phyloP scores from a whole-genome alignment of 768 basidiomycete species.

The Mycena alexandri region DNA sequence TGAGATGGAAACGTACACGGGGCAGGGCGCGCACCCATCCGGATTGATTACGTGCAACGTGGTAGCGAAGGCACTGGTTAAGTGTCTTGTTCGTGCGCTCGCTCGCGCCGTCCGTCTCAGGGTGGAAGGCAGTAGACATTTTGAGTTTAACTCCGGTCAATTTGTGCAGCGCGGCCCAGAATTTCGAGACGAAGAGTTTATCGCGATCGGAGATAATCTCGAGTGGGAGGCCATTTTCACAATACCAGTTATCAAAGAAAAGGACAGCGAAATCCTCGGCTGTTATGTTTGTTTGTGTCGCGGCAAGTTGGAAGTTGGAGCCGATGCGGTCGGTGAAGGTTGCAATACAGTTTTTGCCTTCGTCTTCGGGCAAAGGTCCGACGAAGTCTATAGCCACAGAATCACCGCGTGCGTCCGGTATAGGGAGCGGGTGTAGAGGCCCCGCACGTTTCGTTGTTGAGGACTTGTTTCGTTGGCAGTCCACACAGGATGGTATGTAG shows the following conservation, averaged over 20 bases:
- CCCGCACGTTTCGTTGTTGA: conserved; percentile 43
- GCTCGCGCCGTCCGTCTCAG: neutral
- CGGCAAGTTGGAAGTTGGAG: conserved; percentile 33
- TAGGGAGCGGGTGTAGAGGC: conserved; percentile 43
- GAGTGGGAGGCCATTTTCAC: conserved; percentile 50
- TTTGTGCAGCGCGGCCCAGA: neutral
- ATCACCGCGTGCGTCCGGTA: conserved; percentile 49
- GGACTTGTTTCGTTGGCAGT: conserved; percentile 54
- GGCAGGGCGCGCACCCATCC: too few relatives aligned
- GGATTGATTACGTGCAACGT: too few relatives aligned
- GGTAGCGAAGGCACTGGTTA: too few relatives aligned
- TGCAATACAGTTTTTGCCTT: conserved; percentile 41
- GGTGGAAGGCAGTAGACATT: neutral
- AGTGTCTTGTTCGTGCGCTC: neutral
- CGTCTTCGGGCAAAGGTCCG: too few relatives aligned
- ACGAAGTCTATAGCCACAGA: too few relatives aligned
- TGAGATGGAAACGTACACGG: too few relatives aligned
- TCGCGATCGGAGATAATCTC: conserved; percentile 54
- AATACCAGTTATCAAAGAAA: conserved; percentile 47
- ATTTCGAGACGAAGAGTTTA: conserved; percentile 22
- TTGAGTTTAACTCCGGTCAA: neutral
- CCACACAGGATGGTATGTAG: conserved; percentile 49
- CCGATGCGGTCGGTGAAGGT: conserved; percentile 37
- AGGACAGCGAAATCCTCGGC: conserved; percentile 41
- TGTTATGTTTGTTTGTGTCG: conserved; percentile 28